Base-by-base conservation (phyloP, 495 filamentous ascomycete genomes). In the Melanomma pulvis-pyrius region DNA sequence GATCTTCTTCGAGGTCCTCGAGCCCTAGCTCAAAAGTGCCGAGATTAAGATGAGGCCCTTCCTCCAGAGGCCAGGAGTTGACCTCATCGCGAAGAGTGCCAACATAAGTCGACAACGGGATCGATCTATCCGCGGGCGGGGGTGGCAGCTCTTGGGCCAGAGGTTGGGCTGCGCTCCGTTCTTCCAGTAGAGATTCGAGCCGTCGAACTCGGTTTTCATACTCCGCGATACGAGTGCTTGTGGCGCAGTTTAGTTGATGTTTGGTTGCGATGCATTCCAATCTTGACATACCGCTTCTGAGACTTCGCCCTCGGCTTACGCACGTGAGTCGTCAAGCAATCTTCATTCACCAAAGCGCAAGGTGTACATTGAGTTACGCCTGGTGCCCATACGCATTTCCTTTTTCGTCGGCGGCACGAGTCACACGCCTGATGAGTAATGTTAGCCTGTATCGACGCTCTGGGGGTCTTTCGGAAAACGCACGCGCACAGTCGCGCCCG, bases 141-240 rank as follows among this genome's bases (percentile, higher is more conserved):
- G 51, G 28, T 0, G 58, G 57, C 32, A 17, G 63, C 19, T 49
- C 49, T 32, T 48, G 25, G 17, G 53, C 51, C 2, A 24, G 36
- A 0, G 57, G 64, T 24, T 67, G 64, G 1, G 57, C 57, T 21
- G 48, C 64, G 17, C 52, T 61, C 0, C 51, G 64, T 22, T 67
- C 64, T 29, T 67, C 36, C 13, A 67, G 36, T 1, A 67, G 30
- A 26, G 49, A 46, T 28, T 67, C 64, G 0, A 67, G 58, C 7
- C 50, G 30, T 32, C 61, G 57, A 29, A 67, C 61, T 6, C 64
- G 57, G 24, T 17, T 55, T 50, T 67, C 64, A 51, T 67, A 67
- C 22, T 67, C 64, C 2, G 58, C 57, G 25, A 67, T 67, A 2
- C 56, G 56, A 49, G 61, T 53, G 1, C 58, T 67, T 7, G 7